Conservation (phyloP, 257 asterid species). For the Lycium barbarum region DNA sequence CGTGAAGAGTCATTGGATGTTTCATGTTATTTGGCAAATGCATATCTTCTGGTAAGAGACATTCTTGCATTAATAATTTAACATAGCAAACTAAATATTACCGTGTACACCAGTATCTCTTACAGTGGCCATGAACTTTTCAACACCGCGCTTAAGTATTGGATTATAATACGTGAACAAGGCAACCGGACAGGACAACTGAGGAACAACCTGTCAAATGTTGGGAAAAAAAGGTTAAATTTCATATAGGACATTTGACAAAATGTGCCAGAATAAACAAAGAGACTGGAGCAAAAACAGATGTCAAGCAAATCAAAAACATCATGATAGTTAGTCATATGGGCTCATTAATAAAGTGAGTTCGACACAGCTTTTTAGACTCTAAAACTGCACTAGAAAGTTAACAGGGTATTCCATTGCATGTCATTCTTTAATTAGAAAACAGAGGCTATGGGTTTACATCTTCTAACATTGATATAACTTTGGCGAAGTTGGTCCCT, state of each 20-base stretch:
- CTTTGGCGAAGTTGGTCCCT: conserved; percentile 75
- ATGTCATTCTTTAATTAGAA: not conserved
- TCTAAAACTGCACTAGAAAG: conserved; percentile 11
- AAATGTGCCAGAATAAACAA: not conserved
- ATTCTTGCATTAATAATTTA: not conserved
- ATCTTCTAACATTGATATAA: conserved; percentile 78
- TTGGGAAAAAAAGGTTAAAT: conserved; percentile 21
- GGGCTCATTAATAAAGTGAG: conserved; percentile 13
- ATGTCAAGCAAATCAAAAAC: conserved; percentile 1
- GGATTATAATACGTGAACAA: conserved; percentile 89
- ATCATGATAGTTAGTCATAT: not conserved
- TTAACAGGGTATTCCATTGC: not conserved
- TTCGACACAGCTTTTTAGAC: not conserved
- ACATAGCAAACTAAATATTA: conserved; percentile 37
- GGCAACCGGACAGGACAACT: conserved; percentile 83
- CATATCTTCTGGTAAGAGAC: not conserved
- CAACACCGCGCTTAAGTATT: conserved; percentile 84
- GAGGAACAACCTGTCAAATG: conserved; percentile 70
- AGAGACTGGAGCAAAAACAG: not conserved
- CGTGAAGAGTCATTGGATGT: not conserved
- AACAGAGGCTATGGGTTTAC: conserved; percentile 47
- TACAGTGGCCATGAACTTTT: conserved; percentile 75
- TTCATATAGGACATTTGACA: not conserved
- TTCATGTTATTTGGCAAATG: conserved; percentile 7
- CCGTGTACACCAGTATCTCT: conserved; percentile 82